These are phyloP conservation scores for Heliophila coronopifolia DNA, from an alignment of 441 rosid species.

Conservation along the genomic window DNA sequence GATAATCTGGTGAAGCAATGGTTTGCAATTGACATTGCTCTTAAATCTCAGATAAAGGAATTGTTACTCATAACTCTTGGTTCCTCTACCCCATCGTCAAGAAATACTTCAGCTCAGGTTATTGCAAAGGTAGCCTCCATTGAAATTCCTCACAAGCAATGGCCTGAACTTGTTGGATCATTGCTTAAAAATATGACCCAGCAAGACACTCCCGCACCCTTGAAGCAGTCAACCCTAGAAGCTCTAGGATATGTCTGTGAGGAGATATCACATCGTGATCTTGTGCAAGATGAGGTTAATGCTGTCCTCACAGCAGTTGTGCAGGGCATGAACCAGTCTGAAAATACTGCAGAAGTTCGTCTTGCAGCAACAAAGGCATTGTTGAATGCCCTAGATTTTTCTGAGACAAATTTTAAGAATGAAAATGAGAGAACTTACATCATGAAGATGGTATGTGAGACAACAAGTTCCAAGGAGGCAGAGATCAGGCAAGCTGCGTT, in stretches of 20 bases:
- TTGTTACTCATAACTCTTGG: conserved; percentile 58
- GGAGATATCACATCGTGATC: conserved; percentile 72
- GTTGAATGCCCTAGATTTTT: conserved; percentile 78
- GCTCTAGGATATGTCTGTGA: conserved; percentile 92
- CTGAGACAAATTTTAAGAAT: conserved; percentile 83
- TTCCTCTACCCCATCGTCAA: conserved; percentile 58
- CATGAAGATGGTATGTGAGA: conserved; percentile 86
- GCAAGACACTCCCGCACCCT: conserved; percentile 43
- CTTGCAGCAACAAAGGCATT: conserved; percentile 81
- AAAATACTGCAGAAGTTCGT: conserved; percentile 59
- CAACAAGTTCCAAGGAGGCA: conserved; percentile 70
- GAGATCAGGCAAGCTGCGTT: conserved; percentile 86
- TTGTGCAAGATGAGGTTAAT: conserved; percentile 78
- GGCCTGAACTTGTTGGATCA: conserved; percentile 75
- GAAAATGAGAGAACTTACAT: conserved; percentile 86
- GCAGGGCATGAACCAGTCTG: conserved; percentile 83
- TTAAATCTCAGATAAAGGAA: conserved; percentile 77
- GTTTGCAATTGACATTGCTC: conserved; percentile 50
- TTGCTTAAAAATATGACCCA: conserved; percentile 76
- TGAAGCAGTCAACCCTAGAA: conserved; percentile 85
- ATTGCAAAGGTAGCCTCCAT: conserved; percentile 82
- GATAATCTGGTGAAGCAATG: conserved; percentile 68
- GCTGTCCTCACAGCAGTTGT: conserved; percentile 87
- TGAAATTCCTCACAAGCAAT: conserved; percentile 83
- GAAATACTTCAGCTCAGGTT: conserved; percentile 85